Evolutionary conservation across 2,329 filamentous ascomycete species (phyloP).

Genomic region (Exophiala mesophila): DNA sequence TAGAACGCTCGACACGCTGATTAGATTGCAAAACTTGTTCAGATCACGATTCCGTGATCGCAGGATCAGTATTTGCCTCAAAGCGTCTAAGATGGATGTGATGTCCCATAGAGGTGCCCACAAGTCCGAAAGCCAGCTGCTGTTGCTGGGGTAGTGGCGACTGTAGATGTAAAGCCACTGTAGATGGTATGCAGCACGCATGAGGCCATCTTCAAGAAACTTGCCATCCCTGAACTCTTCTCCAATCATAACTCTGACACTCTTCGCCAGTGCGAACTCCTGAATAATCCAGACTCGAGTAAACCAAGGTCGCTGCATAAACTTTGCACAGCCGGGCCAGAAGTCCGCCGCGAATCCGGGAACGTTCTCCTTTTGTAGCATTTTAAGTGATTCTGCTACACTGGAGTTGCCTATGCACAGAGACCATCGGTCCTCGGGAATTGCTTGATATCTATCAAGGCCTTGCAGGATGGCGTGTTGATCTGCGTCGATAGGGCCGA

Average conservation of each 20-base stretch:
- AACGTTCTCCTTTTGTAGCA: background rate
- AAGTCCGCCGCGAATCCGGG: background rate
- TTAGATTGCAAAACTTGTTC: slow-evolving; percentile 7
- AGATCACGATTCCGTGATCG: background rate
- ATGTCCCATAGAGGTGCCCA: slow-evolving; percentile 1
- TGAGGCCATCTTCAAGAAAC: background rate
- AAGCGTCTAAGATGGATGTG: background rate
- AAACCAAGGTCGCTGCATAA: slow-evolving; percentile 21
- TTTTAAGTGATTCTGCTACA: background rate
- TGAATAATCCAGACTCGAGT: slow-evolving; percentile 24
- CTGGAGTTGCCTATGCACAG: background rate
- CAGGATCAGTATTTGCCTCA: background rate
- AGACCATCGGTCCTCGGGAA: slow-evolving; percentile 4
- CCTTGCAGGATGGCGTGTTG: background rate
- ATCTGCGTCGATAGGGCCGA: slow-evolving; percentile 1
- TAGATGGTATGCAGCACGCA: slow-evolving; percentile 9
- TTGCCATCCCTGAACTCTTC: background rate
- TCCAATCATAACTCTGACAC: slow-evolving; percentile 7
- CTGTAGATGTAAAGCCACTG: slow-evolving; percentile 2
- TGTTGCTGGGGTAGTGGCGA: background rate
- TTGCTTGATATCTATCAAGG: slow-evolving; percentile 8
- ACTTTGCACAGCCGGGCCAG: slow-evolving; percentile 6
- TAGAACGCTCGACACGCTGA: slow-evolving; percentile 2
- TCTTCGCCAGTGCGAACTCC: slow-evolving; percentile 19
- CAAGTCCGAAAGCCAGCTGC: background rate